Evolutionary conservation across 768 basidiomycete genomes (phyloP).

Genomic region (Tylopilus balloui): DNA sequence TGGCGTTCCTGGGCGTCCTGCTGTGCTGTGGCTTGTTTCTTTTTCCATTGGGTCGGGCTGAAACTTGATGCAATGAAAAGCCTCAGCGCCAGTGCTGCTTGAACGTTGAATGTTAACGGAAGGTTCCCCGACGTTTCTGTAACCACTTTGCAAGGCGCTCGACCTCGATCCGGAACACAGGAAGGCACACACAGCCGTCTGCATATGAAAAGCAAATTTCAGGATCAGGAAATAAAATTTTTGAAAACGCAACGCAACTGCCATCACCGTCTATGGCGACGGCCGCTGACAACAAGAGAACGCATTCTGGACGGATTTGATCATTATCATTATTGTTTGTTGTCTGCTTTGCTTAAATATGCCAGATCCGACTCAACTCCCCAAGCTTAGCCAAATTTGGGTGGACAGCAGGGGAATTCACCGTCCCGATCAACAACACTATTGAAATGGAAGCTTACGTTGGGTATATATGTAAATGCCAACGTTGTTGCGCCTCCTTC

Average conservation of each 20-base stretch:
- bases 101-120: background rate
- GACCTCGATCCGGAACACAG: too few relatives aligned
- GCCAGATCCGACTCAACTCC: slow-evolving; percentile 2
- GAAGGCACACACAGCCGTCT: background rate
- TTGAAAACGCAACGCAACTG: too few relatives aligned
- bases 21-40: too few relatives aligned
- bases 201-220: too few relatives aligned
- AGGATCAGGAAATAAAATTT: too few relatives aligned
- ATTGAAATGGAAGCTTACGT: slow-evolving; percentile 17
- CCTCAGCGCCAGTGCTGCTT: background rate
- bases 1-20: background rate
- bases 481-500: slow-evolving; percentile 12
- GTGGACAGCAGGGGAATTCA: slow-evolving; percentile 4
- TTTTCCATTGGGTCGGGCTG: background rate
- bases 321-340: background rate
- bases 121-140: background rate
- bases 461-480: too few relatives aligned
- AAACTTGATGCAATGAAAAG: background rate
- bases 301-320: background rate
- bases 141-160: too few relatives aligned
- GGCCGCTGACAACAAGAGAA: background rate
- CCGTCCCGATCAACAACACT: slow-evolving; percentile 2
- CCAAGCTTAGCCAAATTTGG: slow-evolving; percentile 5
- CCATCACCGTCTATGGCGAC: slow-evolving; percentile 7
- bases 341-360: background rate